These are phyloP conservation scores for Lactifluus subvellereus DNA, from an alignment of 768 basidiomycete genomes.

Conservation along the genomic window DNA sequence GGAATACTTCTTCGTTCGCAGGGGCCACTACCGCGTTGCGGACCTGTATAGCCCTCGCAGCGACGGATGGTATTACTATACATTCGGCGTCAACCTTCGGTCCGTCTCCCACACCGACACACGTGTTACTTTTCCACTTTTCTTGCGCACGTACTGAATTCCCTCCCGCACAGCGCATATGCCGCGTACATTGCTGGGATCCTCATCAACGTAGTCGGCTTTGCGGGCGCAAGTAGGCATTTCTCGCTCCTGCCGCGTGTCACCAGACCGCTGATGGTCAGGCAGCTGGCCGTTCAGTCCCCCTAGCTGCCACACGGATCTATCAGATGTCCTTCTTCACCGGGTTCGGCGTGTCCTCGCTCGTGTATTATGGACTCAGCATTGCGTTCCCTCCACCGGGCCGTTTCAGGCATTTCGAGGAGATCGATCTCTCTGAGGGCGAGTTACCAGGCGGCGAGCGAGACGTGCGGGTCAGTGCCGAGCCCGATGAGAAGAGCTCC, in stretches of 20 bases:
- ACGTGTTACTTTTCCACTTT: not conserved
- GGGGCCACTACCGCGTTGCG: conserved; percentile 61
- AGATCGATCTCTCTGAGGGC: conserved; percentile 46
- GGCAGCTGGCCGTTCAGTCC: conserved; percentile 52
- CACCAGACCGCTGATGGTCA: not conserved
- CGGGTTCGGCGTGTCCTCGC: conserved; percentile 65
- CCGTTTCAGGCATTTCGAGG: conserved; percentile 42
- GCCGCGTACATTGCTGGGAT: conserved; percentile 67
- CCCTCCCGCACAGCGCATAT: conserved; percentile 42
- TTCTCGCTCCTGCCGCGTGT: not conserved
- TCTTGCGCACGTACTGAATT: not conserved
- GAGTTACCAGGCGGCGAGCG: not conserved
- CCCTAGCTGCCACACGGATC: conserved; percentile 63
- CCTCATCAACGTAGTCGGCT: conserved; percentile 77
- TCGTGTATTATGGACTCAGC: conserved; percentile 59
- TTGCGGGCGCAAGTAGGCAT: conserved; percentile 62
- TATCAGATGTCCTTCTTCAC: conserved; percentile 80
- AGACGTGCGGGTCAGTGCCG: not conserved
- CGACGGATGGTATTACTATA: conserved; percentile 72
- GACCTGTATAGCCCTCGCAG: conserved; percentile 58
- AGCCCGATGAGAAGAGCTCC: not conserved
- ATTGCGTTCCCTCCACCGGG: conserved; percentile 56
- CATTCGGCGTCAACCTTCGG: conserved; percentile 66
- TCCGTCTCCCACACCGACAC: conserved; percentile 26
- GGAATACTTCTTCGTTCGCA: conserved; percentile 71